Evolutionary conservation across 352 stramenopile genomes (phyloP).

Genomic region (Thraustochytrium sp.): DNA sequence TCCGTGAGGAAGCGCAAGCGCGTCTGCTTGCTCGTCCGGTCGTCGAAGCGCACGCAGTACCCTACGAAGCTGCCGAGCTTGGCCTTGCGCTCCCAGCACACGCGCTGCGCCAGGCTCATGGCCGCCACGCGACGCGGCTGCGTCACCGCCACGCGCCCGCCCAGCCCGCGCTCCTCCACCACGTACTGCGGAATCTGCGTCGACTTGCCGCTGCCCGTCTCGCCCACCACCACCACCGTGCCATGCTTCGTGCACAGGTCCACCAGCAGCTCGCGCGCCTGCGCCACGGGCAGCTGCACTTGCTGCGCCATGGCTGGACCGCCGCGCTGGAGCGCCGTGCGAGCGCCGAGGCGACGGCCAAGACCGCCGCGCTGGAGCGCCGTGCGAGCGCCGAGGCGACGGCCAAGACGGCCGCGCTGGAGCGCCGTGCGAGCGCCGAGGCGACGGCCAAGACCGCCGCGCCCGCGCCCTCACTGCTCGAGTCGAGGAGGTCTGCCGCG

Average conservation of each 20-base stretch:
- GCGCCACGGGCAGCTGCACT: conserved; percentile 3
- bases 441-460: too few relatives aligned
- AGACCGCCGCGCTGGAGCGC: too few relatives aligned
- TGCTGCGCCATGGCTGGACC: too few relatives aligned
- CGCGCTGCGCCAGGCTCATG: conserved; percentile 96
- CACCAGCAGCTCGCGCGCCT: conserved; percentile 8
- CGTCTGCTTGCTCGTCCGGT: conserved; percentile 74
- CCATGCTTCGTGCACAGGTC: conserved; percentile 21
- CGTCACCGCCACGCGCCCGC: conserved; percentile 51
- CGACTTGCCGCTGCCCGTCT: conserved; percentile 93
- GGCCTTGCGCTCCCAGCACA: conserved; percentile 97
- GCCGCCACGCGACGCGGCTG: conserved; percentile 93
- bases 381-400: too few relatives aligned
- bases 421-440: too few relatives aligned
- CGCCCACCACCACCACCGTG: conserved; percentile 72
- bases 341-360: too few relatives aligned
- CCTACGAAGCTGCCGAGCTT: conserved; percentile 76
- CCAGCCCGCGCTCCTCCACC: conserved; percentile 22
- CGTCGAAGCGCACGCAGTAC: conserved; percentile 88
- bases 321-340: too few relatives aligned
- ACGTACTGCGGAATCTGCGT: conserved; percentile 99
- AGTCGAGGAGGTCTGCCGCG: too few relatives aligned
- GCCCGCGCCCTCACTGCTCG: too few relatives aligned
- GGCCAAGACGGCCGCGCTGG: too few relatives aligned
- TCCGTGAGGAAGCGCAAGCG: conserved; percentile 86